phyloP scores from a whole-genome alignment of 1,284 basidiomycete species.

The Sporisorium reilianum region DNA sequence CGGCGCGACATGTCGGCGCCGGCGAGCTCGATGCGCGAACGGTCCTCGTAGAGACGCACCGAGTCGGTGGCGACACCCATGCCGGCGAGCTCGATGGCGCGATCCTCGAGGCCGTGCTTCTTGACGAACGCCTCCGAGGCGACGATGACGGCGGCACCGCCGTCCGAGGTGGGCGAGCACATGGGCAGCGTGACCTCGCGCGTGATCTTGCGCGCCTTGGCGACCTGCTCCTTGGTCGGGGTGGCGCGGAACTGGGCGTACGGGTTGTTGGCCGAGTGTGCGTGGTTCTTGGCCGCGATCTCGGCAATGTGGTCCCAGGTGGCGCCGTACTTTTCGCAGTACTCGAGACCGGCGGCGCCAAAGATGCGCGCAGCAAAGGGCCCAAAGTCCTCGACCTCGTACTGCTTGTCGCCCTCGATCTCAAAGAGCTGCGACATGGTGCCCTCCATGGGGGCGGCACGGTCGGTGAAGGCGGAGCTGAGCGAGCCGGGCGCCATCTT shows the following conservation, averaged over 20 bases:
- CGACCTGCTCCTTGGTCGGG: constrained; percentile 48
- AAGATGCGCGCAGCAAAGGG: constrained; percentile 81
- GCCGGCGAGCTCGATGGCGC: constrained; percentile 77
- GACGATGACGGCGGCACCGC: constrained; percentile 73
- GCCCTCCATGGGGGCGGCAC: constrained; percentile 74
- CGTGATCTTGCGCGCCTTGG: constrained; percentile 72
- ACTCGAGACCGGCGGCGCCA: constrained; percentile 81
- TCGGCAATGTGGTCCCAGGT: constrained; percentile 78
- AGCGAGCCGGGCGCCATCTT: constrained; percentile 77
- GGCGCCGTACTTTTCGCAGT: constrained; percentile 81
- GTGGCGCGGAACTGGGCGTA: constrained; percentile 80
- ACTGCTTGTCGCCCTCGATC: constrained; percentile 74
- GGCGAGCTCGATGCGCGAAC: constrained; percentile 62
- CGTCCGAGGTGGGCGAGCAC: constrained; percentile 82
- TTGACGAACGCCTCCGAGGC: constrained; percentile 85
- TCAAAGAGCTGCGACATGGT: constrained; percentile 73
- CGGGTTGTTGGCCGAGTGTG: constrained; percentile 83
- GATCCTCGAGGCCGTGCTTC: constrained; percentile 80
- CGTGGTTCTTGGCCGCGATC: constrained; percentile 84
- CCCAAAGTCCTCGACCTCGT: constrained; percentile 75
- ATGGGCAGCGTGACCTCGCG: constrained; percentile 84
- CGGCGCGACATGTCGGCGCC: constrained; percentile 76
- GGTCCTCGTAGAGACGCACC: constrained; percentile 59
- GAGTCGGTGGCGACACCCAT: constrained; percentile 64
- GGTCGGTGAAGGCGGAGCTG: constrained; percentile 78